These are phyloP conservation scores for Phytophthora citrophthora DNA, from an alignment of 352 stramenopile genomes.

Conservation along the genomic window DNA sequence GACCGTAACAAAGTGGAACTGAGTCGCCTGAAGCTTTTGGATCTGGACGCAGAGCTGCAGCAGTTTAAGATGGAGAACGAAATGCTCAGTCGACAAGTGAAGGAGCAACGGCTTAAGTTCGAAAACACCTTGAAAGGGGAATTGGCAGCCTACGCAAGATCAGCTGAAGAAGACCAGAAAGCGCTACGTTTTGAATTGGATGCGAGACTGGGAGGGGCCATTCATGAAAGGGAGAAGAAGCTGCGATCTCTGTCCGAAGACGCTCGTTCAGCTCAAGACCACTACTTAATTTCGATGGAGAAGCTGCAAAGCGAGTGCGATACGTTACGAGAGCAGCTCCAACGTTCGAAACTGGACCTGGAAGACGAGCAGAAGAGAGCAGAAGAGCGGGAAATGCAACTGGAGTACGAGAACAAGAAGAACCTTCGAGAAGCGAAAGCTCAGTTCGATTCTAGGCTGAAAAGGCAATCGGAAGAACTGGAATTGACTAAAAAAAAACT, in stretches of 20 bases:
- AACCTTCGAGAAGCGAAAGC: conserved; percentile 21
- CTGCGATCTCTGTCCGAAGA: conserved; percentile 44
- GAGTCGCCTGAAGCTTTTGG: conserved; percentile 54
- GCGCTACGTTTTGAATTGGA: conserved; percentile 43
- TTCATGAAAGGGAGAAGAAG: conserved; percentile 38
- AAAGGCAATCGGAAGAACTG: conserved; percentile 38
- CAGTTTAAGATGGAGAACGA: conserved; percentile 80
- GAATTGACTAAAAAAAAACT: conserved; percentile 46
- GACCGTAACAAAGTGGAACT: conserved; percentile 65
- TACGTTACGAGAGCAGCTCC: conserved; percentile 36
- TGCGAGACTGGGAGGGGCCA: conserved; percentile 22
- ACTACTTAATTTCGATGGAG: conserved; percentile 60
- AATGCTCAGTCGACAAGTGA: conserved; percentile 56
- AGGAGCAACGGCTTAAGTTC: conserved; percentile 53
- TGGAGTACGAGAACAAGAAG: conserved; percentile 32
- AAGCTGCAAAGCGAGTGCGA: conserved; percentile 56
- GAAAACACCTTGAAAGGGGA: conserved; percentile 44
- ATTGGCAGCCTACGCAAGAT: conserved; percentile 16
- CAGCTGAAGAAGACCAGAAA: conserved; percentile 35
- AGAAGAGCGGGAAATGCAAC: conserved; percentile 41
- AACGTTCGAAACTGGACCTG: conserved; percentile 33
- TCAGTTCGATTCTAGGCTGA: conserved; percentile 17
- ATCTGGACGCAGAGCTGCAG: conserved; percentile 68
- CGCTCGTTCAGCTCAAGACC: conserved; percentile 54
- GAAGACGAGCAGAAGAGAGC: conserved; percentile 46